Percentiles rank a stretch among this genome's conserved stretches.
Evolutionary conservation across 306 rosid genomes (phyloP).

Genomic region (Betula pendula): DNA sequence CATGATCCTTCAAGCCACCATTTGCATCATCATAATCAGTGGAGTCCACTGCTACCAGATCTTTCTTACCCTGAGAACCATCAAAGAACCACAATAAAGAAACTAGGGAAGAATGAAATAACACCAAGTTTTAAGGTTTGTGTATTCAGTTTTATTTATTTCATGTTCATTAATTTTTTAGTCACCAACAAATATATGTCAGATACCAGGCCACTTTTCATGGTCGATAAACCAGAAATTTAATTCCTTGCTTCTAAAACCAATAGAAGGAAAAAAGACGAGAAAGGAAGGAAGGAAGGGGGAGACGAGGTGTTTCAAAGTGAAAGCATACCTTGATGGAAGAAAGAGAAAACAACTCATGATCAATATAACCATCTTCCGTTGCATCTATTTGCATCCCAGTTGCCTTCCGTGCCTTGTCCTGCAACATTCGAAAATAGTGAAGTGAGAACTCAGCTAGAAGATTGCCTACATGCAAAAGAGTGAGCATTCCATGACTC

Average conservation of each 20-base stretch:
- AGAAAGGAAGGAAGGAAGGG: not conserved
- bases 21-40: conserved; percentile 67
- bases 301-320: not conserved
- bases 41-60: conserved; percentile 65
- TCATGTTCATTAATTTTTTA: not conserved
- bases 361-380: conserved; percentile 74
- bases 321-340: conserved; percentile 73
- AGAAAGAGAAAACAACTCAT: conserved; percentile 78
- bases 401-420: conserved; percentile 79
- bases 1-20: conserved; percentile 49
- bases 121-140: not conserved
- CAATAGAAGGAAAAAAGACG: conserved; percentile 1
- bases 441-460: conserved; percentile 24
- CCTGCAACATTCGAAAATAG: conserved; percentile 45
- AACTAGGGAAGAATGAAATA: conserved; percentile 5
- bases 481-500: not conserved
- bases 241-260: not conserved
- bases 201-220: not conserved
- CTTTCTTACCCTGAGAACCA: conserved; percentile 78
- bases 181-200: not conserved
- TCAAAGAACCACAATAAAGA: conserved; percentile 23
- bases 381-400: conserved; percentile 84
- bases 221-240: not conserved
- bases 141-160: not conserved
- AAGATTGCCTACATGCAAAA: not conserved